Percentiles rank a stretch among this genome's conserved stretches.
phyloP scores from a whole-genome alignment of 78 protist genomes.

The Tieghemostelium lacteum region DNA sequence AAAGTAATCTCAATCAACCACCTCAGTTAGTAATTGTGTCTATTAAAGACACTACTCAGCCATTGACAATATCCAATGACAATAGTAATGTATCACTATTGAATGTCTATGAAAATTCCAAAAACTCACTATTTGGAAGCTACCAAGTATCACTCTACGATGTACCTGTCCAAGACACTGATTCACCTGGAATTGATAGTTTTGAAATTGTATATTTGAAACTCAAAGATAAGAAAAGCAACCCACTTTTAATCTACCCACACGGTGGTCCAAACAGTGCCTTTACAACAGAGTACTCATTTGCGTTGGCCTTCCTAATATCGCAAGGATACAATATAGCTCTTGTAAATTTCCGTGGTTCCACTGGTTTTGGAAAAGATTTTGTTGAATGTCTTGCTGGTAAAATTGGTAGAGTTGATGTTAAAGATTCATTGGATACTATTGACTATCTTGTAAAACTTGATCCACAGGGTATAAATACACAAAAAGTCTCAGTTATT shows the following conservation, averaged over 20 bases:
- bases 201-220: conserved; percentile 9
- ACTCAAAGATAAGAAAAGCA: neutral
- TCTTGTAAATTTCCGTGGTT: conserved; percentile 54
- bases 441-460: conserved; percentile 6
- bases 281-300: neutral
- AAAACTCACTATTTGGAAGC: neutral
- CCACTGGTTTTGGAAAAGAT: conserved; percentile 69
- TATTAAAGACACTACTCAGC: too few relatives aligned
- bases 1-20: neutral
- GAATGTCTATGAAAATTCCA: neutral
- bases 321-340: conserved; percentile 52
- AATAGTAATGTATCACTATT: neutral
- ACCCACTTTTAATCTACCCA: conserved; percentile 22
- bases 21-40: too few relatives aligned
- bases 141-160: neutral
- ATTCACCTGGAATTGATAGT: conserved; percentile 9
- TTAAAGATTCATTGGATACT: conserved; percentile 15
- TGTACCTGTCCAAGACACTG: neutral
- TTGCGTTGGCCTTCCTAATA: neutral
- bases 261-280: conserved; percentile 74
- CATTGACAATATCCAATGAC: neutral
- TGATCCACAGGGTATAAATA: neutral
- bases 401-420: conserved; percentile 11
- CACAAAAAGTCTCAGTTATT: neutral
- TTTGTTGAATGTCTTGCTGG: conserved; percentile 30